A percentile compares a stretch with the other conserved stretches of the same genome.
These are phyloP conservation scores for Ambrosia hybrid DNA, from an alignment of 140 eudicot species.

Conservation along the genomic window DNA sequence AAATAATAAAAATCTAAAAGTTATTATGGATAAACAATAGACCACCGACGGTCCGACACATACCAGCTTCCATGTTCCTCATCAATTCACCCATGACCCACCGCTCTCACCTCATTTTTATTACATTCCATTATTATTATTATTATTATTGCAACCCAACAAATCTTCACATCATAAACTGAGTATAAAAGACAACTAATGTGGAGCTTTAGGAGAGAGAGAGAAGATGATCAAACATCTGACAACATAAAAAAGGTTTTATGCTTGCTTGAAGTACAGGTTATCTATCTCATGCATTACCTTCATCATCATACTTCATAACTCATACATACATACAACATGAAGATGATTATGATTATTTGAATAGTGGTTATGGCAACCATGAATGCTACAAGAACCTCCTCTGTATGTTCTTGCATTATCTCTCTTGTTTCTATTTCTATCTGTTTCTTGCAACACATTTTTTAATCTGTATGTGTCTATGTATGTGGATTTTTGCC, in stretches of 20 bases:
- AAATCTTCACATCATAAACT: slow-evolving; percentile 1
- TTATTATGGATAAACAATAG: background rate
- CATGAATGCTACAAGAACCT: slow-evolving; percentile 33
- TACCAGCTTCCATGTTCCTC: slow-evolving; percentile 24
- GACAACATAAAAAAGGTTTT: slow-evolving; percentile 14
- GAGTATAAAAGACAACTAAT: slow-evolving; percentile 14
- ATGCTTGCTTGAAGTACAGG: slow-evolving; percentile 36
- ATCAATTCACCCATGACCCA: slow-evolving; percentile 14
- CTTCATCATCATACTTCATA: slow-evolving; percentile 5
- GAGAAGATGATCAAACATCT: slow-evolving; percentile 6
- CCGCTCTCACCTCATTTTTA: slow-evolving; percentile 15
- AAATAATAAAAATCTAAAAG: too few species aligned
- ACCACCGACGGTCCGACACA: slow-evolving; percentile 33
- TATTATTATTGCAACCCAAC: slow-evolving; percentile 6
- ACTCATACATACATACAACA: slow-evolving; percentile 6
- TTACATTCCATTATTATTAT: slow-evolving; percentile 11
- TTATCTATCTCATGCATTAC: slow-evolving; percentile 16
- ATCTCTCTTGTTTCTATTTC: slow-evolving; percentile 5
- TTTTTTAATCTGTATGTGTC: slow-evolving; percentile 7
- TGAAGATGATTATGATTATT: slow-evolving; percentile 12
- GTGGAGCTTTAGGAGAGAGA: background rate
- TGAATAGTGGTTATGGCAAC: slow-evolving; percentile 20
- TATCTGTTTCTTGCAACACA: background rate
- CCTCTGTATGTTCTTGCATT: slow-evolving; percentile 22
- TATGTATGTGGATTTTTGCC: slow-evolving; percentile 16